Conservation (phyloP, 2,329 filamentous ascomycete genomes). For the Fusarium odoratissimum region DNA sequence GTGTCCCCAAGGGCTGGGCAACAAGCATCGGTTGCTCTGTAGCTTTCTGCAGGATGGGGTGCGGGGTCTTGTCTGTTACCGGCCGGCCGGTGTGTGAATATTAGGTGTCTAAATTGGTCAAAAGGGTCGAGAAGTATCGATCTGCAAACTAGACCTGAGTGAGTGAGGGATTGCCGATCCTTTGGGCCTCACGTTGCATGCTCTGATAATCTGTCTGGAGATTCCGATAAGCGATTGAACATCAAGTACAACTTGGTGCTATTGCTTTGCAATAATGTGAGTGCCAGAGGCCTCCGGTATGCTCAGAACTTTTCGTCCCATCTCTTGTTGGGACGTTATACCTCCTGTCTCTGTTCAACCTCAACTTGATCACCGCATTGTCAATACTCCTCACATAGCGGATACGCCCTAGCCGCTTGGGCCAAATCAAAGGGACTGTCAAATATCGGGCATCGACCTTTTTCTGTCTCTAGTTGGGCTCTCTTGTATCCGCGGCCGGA, state of each 20-base stretch:
- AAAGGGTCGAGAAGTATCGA: slow-evolving; percentile 21
- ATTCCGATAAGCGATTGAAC: slow-evolving; percentile 18
- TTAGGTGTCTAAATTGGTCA: slow-evolving; percentile 7
- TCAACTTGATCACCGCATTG: not conserved
- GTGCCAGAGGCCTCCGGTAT: slow-evolving; percentile 20
- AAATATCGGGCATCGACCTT: slow-evolving; percentile 1
- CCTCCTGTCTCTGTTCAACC: not conserved
- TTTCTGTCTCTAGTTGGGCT: slow-evolving; percentile 15
- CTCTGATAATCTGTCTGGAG: not conserved
- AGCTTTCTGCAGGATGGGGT: not conserved
- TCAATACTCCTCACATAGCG: not conserved
- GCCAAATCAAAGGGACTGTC: not conserved
- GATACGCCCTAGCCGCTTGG: slow-evolving; percentile 1
- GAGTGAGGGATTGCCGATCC: slow-evolving; percentile 24
- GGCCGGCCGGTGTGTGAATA: slow-evolving; percentile 25
- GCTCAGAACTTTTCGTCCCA: not conserved
- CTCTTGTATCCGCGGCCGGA: not conserved
- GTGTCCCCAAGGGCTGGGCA: not conserved
- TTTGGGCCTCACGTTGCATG: slow-evolving; percentile 12
- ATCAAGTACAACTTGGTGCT: not conserved
- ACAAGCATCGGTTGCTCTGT: not conserved
- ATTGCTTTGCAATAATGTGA: not conserved
- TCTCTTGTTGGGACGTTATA: not conserved
- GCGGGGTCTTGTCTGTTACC: slow-evolving; percentile 8
- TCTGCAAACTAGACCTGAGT: slow-evolving; percentile 24